Base-by-base conservation (phyloP, 768 basidiomycete species). In the Scleroderma citrinum region DNA sequence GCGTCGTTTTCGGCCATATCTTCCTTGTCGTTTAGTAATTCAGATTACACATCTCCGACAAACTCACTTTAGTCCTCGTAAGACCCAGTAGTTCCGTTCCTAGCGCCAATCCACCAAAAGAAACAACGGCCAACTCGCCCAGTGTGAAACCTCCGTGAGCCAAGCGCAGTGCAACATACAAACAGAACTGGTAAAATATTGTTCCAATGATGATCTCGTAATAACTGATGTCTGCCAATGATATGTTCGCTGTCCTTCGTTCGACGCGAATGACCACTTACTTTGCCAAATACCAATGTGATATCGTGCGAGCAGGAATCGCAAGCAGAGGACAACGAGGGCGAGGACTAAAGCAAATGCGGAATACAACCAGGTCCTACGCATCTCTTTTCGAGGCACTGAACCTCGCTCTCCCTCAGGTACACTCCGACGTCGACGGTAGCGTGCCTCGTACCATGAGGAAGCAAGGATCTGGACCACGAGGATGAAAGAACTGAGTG, bases 61-160 rank as follows among this genome's bases (percentile, higher is more conserved):
- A 7, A 70, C 85, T 45, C 62, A 95, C 94, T 66, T 79, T 75
- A 30, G 90, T 83, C 42, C 82, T 81, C 2, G 92, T 95, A 44
- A 98, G 62, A 56, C 90, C 88, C 53, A 92, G 71, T 30, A 88
- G 76, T 65, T 98, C 95, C 73, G 92, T 83, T 57, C 83, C 85
- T 20, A 98, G 63, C 0, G 84, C 84, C 2, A 92, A 87, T 5
- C 88, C 92, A 36, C 92, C 92, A 56, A 91, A 90, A 38, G 85
- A 87, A 16, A 95, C 89, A 21, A 97, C 69, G 21, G 85, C 87
- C 16, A 98, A 76, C 64, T 99, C 96, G 29, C 96, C 96, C 1
- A 99, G 77, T 0, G 94, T 98, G 68, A 98, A 94, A 11, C 89
- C 90, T n/a, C 87, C 80, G 58, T 96, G 87, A 4, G 93, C 94